Base-by-base conservation (phyloP, 352 stramenopile genomes). In the Phytophthora litchii region DNA sequence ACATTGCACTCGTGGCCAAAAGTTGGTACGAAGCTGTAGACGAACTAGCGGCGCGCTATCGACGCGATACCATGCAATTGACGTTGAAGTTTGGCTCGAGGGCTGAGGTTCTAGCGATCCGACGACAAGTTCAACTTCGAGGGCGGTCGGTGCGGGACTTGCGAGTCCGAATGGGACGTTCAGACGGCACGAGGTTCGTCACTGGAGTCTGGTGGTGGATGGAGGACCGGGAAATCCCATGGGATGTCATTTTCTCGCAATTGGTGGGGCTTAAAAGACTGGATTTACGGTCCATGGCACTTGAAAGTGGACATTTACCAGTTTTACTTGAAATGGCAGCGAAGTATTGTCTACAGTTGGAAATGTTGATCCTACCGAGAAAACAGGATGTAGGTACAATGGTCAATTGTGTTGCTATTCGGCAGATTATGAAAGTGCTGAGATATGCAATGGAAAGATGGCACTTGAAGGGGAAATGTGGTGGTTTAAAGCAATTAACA, bases 401-500 rank as follows among this genome's bases (percentile, higher is more conserved):
- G 35, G 48, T 59, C 10, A 49, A 59, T 47, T 57, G 60, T 10
- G 21, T 29, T 17, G 42, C 32, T 8, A 40, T 58, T 37, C 32
- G 32, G 10, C n/a, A 7, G 35, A n/a, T 82, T 11, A 66, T 76
- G 47, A 19, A 54, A 2, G 65, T 64, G 12, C 6, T 79, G 8
- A 70, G 64, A n/a, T n/a, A 32, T 17, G 60, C 70, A 16, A 52
- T 82, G 29, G 20, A 57, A 58, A 64, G 52, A 19, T 78, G 70
- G 70, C 34, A 65, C 27, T n/a, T 50, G 19, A 75, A 75, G 23
- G 64, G 67, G 1, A 57, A 48, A 16, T 62, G 42, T n/a, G 72
- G 72, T 3, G 72, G 72, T 0, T 52, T 82, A 1, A 74, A 76
- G 8, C 63, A 82, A 36, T 21, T 82, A 13, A 61, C 64, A 16